A percentile compares a stretch with the other conserved stretches of the same genome.
Evolutionary conservation across 768 basidiomycete genomes (phyloP).

Genomic region (Neoboletus brunneissimus): DNA sequence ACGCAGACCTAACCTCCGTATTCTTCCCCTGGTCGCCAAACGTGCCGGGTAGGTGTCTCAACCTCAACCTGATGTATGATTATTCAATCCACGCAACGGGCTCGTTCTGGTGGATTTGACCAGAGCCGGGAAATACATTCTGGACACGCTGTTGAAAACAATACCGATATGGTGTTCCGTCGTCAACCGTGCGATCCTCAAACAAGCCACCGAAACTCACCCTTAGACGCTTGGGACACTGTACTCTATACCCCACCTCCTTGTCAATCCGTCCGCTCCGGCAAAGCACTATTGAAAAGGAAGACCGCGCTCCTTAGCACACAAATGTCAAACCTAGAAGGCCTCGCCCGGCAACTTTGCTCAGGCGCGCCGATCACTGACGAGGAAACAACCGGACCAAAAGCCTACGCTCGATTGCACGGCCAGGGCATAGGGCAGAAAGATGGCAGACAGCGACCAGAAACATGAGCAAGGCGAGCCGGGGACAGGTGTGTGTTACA

Average conservation of each 20-base stretch:
- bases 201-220: not conserved
- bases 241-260: constrained; percentile 62
- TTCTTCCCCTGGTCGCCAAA: constrained; percentile 56
- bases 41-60: constrained; percentile 50
- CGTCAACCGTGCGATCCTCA: constrained; percentile 61
- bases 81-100: constrained; percentile 36
- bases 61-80: not conserved
- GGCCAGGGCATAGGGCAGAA: constrained; percentile 18
- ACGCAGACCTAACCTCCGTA: constrained; percentile 77
- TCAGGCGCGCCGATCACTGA: constrained; percentile 43
- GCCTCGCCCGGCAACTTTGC: constrained; percentile 51
- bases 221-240: constrained; percentile 49
- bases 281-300: constrained; percentile 47
- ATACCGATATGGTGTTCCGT: constrained; percentile 98
- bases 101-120: constrained; percentile 91
- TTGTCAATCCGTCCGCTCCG: constrained; percentile 64
- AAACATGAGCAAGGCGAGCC: constrained; percentile 38
- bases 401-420: constrained; percentile 46
- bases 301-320: constrained; percentile 54
- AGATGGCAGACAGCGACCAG: constrained; percentile 19
- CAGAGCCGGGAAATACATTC: constrained; percentile 87
- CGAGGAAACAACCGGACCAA: constrained; percentile 53
- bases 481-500: constrained; percentile 35
- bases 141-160: constrained; percentile 91
- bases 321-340: constrained; percentile 60